Evolutionary conservation across 495 filamentous ascomycete species (phyloP).

Genomic region (Immersiella caudata): DNA sequence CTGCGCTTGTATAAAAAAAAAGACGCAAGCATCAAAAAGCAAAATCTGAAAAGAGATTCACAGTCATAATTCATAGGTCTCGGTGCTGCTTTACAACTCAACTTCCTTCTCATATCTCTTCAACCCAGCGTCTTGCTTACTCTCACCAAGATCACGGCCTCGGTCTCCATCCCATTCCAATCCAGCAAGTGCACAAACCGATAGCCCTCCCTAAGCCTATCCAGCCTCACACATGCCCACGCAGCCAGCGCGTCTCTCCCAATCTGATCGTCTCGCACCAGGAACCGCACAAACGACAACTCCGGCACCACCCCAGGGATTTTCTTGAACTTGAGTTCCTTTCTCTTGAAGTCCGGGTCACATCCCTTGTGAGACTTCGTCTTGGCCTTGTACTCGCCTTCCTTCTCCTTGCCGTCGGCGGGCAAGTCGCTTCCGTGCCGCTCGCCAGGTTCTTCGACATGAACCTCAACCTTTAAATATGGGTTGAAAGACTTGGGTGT

Average conservation of each 20-base stretch:
- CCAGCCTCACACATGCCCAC: conserved; percentile 86
- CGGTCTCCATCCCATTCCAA: conserved; percentile 59
- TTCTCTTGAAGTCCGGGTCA: conserved; percentile 70
- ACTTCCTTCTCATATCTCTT: background rate
- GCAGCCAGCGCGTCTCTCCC: conserved; percentile 74
- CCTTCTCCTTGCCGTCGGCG: conserved; percentile 42
- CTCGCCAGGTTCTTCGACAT: conserved; percentile 68
- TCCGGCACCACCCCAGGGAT: conserved; percentile 72
- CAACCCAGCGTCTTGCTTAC: conserved; percentile 59
- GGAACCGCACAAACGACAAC: conserved; percentile 82
- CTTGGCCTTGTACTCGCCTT: conserved; percentile 69
- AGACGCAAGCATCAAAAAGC: background rate
- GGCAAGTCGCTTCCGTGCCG: conserved; percentile 40
- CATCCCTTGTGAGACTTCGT: conserved; percentile 63
- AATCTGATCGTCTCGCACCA: conserved; percentile 81
- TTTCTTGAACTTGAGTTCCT: conserved; percentile 63
- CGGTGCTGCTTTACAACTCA: background rate
- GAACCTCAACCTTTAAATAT: conserved; percentile 81
- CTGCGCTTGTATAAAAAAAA: no score
- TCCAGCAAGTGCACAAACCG: conserved; percentile 75
- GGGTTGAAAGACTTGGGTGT: conserved; percentile 66
- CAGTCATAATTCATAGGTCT: background rate
- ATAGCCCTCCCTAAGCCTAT: conserved; percentile 73
- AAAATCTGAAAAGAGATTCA: background rate
- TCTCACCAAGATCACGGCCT: conserved; percentile 70